Conservation (phyloP, 352 stramenopile genomes). For the Elongisporangium anandrum region DNA sequence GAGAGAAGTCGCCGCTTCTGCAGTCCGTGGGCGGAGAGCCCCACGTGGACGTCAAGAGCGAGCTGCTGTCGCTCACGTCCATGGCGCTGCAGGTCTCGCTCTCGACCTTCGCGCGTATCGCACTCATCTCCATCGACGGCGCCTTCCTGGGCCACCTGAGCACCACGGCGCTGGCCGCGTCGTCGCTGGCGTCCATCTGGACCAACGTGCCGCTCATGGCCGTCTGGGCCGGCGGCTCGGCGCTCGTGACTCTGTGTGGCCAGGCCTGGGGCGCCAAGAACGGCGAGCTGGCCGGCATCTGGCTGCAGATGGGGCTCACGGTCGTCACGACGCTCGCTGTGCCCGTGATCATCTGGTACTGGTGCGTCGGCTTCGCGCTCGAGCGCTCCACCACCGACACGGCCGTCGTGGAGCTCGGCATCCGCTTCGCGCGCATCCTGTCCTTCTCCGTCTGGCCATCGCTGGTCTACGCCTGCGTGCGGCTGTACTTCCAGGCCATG, state of each 20-base stretch:
- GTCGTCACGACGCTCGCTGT: slow-evolving; percentile 39
- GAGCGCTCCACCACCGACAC: slow-evolving; percentile 55
- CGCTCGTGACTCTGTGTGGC: slow-evolving; percentile 73
- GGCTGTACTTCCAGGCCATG: slow-evolving; percentile 84
- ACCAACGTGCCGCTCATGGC: slow-evolving; percentile 62
- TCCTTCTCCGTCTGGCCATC: slow-evolving; percentile 75
- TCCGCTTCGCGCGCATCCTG: slow-evolving; percentile 72
- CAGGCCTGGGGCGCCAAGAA: slow-evolving; percentile 75
- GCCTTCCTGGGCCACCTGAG: slow-evolving; percentile 76
- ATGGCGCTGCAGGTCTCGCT: slow-evolving; percentile 82
- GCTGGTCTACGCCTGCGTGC: slow-evolving; percentile 72
- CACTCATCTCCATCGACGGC: slow-evolving; percentile 71
- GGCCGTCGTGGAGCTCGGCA: slow-evolving; percentile 59
- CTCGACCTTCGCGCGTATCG: slow-evolving; percentile 71
- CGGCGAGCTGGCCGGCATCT: slow-evolving; percentile 52
- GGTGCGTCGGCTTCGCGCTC: slow-evolving; percentile 51
- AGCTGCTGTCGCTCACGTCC: slow-evolving; percentile 63
- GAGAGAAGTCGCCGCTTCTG: background rate
- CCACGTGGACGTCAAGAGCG: slow-evolving; percentile 41
- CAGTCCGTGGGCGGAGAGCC: slow-evolving; percentile 14
- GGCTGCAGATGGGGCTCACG: slow-evolving; percentile 69
- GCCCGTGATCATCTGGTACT: slow-evolving; percentile 64
- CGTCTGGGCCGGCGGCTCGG: slow-evolving; percentile 66
- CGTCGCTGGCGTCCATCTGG: slow-evolving; percentile 73
- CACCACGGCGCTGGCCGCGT: slow-evolving; percentile 62